These are phyloP conservation scores for Phytophthora tubulina DNA, from an alignment of 352 stramenopile genomes.

Conservation along the genomic window DNA sequence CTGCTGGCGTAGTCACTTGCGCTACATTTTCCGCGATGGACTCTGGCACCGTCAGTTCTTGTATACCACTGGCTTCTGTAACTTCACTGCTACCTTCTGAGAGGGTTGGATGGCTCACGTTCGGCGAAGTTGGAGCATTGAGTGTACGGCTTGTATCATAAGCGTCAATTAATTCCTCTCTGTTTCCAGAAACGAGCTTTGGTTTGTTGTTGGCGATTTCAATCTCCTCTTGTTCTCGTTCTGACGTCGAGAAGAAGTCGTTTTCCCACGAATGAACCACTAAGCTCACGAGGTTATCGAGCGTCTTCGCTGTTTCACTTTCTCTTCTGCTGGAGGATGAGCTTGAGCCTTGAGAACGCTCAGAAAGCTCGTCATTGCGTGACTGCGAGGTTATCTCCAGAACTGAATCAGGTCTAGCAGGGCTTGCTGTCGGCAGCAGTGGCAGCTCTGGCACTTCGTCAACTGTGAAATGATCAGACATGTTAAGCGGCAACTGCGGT, in stretches of 20 bases:
- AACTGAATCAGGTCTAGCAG: conserved; percentile 8
- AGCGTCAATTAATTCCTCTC: not conserved
- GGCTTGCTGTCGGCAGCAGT: conserved; percentile 20
- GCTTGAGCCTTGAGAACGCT: conserved; percentile 5
- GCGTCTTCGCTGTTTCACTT: conserved; percentile 31
- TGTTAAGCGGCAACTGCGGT: not conserved
- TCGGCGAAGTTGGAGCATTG: not conserved
- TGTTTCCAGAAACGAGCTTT: conserved; percentile 4
- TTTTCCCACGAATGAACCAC: conserved; percentile 64
- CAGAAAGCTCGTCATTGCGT: not conserved
- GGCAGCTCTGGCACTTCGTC: conserved; percentile 8
- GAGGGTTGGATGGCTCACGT: not conserved
- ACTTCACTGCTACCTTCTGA: conserved; percentile 5
- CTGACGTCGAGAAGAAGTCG: conserved; percentile 29
- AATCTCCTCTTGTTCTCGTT: not conserved
- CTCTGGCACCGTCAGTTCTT: not conserved
- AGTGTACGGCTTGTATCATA: not conserved
- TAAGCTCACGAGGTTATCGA: conserved; percentile 58
- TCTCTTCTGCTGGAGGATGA: conserved; percentile 2
- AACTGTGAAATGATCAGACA: not conserved
- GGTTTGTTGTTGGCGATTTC: not conserved
- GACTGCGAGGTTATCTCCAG: not conserved
- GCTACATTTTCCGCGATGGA: not conserved
- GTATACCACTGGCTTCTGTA: not conserved
- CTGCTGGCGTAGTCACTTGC: not conserved